Percentiles rank a stretch among this genome's conserved stretches.
Conservation (phyloP, 495 filamentous ascomycete species). For the Penicillium pulvis region DNA sequence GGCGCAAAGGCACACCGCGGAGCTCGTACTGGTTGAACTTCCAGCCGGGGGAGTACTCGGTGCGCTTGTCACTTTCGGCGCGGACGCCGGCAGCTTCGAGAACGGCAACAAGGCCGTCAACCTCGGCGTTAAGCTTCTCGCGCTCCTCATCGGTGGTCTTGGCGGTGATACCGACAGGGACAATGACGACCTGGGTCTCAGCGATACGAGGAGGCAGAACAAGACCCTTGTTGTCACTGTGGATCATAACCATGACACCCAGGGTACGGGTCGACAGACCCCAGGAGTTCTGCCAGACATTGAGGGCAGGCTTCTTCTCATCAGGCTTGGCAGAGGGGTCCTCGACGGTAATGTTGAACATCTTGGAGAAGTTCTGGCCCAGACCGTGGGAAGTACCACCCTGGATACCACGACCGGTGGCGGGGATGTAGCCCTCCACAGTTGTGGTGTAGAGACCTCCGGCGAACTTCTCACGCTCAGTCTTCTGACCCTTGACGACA, state of each 20-base stretch:
- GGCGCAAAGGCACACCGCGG: conserved; percentile 86
- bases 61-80: conserved; percentile 72
- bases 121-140: conserved; percentile 66
- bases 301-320: conserved; percentile 66
- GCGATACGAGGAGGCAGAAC: conserved; percentile 89
- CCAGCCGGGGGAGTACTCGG: conserved; percentile 88
- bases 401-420: conserved; percentile 92
- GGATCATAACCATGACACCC: conserved; percentile 95
- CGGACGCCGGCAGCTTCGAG: conserved; percentile 70
- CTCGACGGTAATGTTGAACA: conserved; percentile 97
- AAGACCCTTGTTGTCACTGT: conserved; percentile 91
- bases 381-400: conserved; percentile 92
- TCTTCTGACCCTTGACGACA: conserved; percentile 85
- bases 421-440: conserved; percentile 59
- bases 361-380: conserved; percentile 85
- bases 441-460: conserved; percentile 95
- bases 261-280: conserved; percentile 93
- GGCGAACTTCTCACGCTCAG: conserved; percentile 92
- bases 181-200: conserved; percentile 80
- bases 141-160: conserved; percentile 79
- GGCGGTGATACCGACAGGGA: conserved; percentile 92
- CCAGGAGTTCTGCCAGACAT: conserved; percentile 99
- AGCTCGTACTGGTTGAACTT: conserved; percentile 99
- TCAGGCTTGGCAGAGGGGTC: conserved; percentile 78
- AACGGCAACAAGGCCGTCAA: conserved; percentile 64